phyloP scores from a whole-genome alignment of 2,329 filamentous ascomycete species.

The Dendrostoma leiphaemia region DNA sequence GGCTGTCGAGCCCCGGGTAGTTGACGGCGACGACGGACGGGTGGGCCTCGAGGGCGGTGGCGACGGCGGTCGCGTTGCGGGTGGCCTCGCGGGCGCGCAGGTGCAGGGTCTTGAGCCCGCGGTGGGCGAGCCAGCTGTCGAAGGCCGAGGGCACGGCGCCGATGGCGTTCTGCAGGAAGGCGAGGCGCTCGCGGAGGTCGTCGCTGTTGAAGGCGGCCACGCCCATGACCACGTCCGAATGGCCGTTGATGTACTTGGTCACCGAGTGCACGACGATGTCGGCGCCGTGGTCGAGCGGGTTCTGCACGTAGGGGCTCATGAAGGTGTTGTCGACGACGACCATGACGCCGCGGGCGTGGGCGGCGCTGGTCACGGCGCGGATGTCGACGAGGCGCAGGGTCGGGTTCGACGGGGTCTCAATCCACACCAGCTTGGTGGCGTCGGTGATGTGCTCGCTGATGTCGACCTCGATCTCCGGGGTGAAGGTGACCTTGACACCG shows the following conservation, averaged over 20 bases:
- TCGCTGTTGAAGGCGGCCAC: constrained; percentile 92
- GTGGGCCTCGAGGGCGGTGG: constrained; percentile 73
- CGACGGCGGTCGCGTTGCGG: constrained; percentile 76
- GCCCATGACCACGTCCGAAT: constrained; percentile 96
- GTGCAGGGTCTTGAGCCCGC: constrained; percentile 94
- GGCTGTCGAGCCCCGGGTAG: constrained; percentile 87
- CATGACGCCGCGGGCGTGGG: constrained; percentile 83
- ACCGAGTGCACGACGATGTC: constrained; percentile 97
- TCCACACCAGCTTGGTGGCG: constrained; percentile 94
- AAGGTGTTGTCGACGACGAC: constrained; percentile 99
- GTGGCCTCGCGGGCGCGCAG: constrained; percentile 84
- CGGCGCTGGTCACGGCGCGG: constrained; percentile 74
- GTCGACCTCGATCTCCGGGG: constrained; percentile 86
- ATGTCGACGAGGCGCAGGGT: constrained; percentile 94
- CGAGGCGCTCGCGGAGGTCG: constrained; percentile 70
- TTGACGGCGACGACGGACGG: constrained; percentile 86
- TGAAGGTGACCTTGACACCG: constrained; percentile 92
- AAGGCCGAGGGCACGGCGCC: constrained; percentile 93
- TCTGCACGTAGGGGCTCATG: constrained; percentile 93
- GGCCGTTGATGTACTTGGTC: constrained; percentile 99
- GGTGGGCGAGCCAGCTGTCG: constrained; percentile 96
- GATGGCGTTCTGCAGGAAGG: constrained; percentile 96
- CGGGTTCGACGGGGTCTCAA: constrained; percentile 92
- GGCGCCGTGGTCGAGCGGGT: constrained; percentile 89
- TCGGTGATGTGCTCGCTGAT: constrained; percentile 80